These are phyloP conservation scores for Jasminum sambac DNA, from an alignment of 257 asterid species.

Conservation along the genomic window DNA sequence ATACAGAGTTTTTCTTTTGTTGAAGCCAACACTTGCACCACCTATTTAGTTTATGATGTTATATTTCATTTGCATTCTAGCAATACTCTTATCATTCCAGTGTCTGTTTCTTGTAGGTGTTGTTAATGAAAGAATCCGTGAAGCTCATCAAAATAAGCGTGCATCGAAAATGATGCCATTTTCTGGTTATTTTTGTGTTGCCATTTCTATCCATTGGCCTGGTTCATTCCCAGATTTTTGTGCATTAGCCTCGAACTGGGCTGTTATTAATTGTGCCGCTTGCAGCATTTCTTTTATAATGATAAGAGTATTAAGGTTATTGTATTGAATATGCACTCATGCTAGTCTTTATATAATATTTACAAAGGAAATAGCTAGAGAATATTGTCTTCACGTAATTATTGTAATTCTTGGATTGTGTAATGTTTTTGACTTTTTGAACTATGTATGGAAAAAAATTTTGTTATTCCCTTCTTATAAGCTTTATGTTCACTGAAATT, in stretches of 20 bases:
- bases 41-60: background rate
- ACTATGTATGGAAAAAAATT: background rate
- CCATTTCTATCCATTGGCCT: constrained; percentile 15
- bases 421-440: background rate
- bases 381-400: background rate
- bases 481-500: too few species aligned
- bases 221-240: background rate
- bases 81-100: constrained; percentile 19
- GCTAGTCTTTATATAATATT: background rate
- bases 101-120: constrained; percentile 53
- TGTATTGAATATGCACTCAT: background rate
- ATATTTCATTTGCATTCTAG: constrained; percentile 4
- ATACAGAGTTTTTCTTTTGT: too few species aligned
- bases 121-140: constrained; percentile 80
- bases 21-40: too few species aligned
- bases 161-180: constrained; percentile 96
- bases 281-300: background rate
- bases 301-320: background rate
- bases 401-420: background rate
- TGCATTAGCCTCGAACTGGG: constrained; percentile 17
- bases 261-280: background rate
- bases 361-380: background rate
- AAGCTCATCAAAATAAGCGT: constrained; percentile 67
- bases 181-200: constrained; percentile 63
- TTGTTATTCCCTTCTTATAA: too few species aligned